These are phyloP conservation scores for Colletotrichum tamarilloi DNA, from an alignment of 2,329 filamentous ascomycete genomes.

Conservation along the genomic window DNA sequence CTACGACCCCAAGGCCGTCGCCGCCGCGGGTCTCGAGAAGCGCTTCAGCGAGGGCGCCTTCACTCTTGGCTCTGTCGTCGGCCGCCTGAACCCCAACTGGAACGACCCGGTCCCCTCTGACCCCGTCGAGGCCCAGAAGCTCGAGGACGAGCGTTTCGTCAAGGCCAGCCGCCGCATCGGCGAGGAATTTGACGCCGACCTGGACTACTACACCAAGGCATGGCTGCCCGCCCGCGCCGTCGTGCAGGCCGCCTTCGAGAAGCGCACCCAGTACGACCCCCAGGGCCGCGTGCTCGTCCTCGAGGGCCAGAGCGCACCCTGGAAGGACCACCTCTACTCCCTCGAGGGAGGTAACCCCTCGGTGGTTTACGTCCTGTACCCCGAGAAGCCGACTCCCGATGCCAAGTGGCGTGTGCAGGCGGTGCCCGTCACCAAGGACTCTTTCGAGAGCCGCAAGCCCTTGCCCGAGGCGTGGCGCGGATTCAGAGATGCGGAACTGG, in stretches of 20 bases:
- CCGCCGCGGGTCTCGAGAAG: constrained; percentile 80
- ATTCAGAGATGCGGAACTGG: constrained; percentile 86
- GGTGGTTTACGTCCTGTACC: constrained; percentile 90
- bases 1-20: constrained; percentile 78
- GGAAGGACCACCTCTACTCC: constrained; percentile 95
- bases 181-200: constrained; percentile 84
- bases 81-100: constrained; percentile 82
- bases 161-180: constrained; percentile 86
- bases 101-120: constrained; percentile 72
- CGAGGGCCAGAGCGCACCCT: constrained; percentile 81
- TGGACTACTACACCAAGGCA: constrained; percentile 78
- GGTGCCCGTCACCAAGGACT: constrained; percentile 85
- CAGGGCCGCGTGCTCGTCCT: constrained; percentile 86
- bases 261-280: constrained; percentile 74
- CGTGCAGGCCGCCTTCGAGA: constrained; percentile 80
- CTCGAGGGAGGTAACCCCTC: constrained; percentile 74
- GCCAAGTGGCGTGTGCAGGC: constrained; percentile 95
- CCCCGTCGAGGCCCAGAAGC: constrained; percentile 70
- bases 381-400: constrained; percentile 79
- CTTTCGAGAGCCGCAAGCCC: constrained; percentile 91
- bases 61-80: constrained; percentile 85
- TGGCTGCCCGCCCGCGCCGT: constrained; percentile 91
- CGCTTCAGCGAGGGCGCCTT: constrained; percentile 87
- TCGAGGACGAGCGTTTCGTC: constrained; percentile 85
- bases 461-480: constrained; percentile 94